Conservation (phyloP, 2,329 filamentous ascomycete genomes). For the Lecanicillium sp. region DNA sequence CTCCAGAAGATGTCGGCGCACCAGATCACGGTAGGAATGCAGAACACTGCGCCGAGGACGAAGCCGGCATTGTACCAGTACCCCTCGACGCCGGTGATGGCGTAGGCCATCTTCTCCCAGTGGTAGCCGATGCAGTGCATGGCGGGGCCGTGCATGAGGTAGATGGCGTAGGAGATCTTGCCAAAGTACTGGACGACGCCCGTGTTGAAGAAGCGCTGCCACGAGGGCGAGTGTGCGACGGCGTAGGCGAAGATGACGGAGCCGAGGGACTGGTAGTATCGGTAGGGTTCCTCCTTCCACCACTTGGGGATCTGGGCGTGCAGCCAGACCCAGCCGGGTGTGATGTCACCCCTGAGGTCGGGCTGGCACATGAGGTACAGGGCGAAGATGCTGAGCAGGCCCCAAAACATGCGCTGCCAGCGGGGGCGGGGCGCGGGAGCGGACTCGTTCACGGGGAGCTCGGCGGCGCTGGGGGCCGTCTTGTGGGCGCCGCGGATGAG, state of each 20-base stretch:
- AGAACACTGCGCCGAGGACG: slow-evolving; percentile 38
- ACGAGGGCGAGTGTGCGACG: slow-evolving; percentile 39
- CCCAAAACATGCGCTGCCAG: slow-evolving; percentile 29
- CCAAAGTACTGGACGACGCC: slow-evolving; percentile 51
- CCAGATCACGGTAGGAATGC: slow-evolving; percentile 48
- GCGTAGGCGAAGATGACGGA: slow-evolving; percentile 46
- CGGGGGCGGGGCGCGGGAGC: background rate
- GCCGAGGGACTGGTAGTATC: slow-evolving; percentile 52
- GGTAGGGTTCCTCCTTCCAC: slow-evolving; percentile 43
- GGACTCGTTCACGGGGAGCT: slow-evolving; percentile 22
- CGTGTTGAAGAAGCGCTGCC: slow-evolving; percentile 47
- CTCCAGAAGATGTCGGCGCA: slow-evolving; percentile 52
- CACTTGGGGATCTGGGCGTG: slow-evolving; percentile 42
- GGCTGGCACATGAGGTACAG: slow-evolving; percentile 45
- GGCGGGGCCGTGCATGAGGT: slow-evolving; percentile 54
- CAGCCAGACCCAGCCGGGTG: slow-evolving; percentile 48
- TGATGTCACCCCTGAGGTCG: slow-evolving; percentile 36
- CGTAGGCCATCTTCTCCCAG: slow-evolving; percentile 43
- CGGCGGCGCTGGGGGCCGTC: slow-evolving; percentile 18
- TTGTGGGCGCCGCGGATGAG: slow-evolving; percentile 41
- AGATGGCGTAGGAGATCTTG: slow-evolving; percentile 54
- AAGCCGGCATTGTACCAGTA: slow-evolving; percentile 41
- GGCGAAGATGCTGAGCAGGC: slow-evolving; percentile 37
- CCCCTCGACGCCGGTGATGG: slow-evolving; percentile 41
- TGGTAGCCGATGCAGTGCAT: slow-evolving; percentile 49